phyloP scores from a whole-genome alignment of 108 stramenopile species.

The Asterionellopsis glacialis region DNA sequence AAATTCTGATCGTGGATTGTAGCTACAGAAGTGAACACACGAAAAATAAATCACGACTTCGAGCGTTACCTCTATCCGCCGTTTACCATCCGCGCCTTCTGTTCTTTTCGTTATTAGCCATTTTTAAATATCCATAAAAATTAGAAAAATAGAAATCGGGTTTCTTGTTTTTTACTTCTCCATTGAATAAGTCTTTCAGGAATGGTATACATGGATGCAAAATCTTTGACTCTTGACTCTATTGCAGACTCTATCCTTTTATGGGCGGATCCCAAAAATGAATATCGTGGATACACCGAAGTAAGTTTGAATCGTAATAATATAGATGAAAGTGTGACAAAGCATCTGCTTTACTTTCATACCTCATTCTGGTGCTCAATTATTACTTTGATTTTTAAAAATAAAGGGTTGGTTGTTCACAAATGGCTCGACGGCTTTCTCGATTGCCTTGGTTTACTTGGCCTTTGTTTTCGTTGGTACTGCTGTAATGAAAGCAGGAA shows the following conservation, averaged over 20 bases:
- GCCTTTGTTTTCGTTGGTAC: slow-evolving; percentile 82
- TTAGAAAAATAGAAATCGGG: too few relatives aligned
- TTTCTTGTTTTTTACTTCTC: too few relatives aligned
- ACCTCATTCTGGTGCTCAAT: not conserved
- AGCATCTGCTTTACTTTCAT: not conserved
- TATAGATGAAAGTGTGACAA: not conserved
- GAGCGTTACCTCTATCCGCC: too few relatives aligned
- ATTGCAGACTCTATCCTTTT: slow-evolving; percentile 68
- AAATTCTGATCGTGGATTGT: too few relatives aligned
- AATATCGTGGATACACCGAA: slow-evolving; percentile 67
- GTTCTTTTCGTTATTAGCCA: too few relatives aligned
- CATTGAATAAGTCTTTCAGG: too few relatives aligned
- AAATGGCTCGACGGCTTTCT: slow-evolving; percentile 73
- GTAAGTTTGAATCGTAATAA: slow-evolving; percentile 19
- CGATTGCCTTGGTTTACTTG: slow-evolving; percentile 75
- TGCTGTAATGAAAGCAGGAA: slow-evolving; percentile 46
- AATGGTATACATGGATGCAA: slow-evolving; percentile 34
- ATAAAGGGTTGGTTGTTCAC: slow-evolving; percentile 76
- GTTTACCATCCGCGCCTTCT: too few relatives aligned
- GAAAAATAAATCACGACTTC: too few relatives aligned
- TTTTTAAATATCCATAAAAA: too few relatives aligned
- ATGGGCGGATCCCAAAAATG: slow-evolving; percentile 68
- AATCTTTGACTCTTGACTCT: slow-evolving; percentile 46
- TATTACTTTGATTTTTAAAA: not conserved
- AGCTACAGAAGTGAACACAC: too few relatives aligned